Base-by-base conservation (phyloP, 2,329 filamentous ascomycete species). In the Penicillium sclerotigenum region DNA sequence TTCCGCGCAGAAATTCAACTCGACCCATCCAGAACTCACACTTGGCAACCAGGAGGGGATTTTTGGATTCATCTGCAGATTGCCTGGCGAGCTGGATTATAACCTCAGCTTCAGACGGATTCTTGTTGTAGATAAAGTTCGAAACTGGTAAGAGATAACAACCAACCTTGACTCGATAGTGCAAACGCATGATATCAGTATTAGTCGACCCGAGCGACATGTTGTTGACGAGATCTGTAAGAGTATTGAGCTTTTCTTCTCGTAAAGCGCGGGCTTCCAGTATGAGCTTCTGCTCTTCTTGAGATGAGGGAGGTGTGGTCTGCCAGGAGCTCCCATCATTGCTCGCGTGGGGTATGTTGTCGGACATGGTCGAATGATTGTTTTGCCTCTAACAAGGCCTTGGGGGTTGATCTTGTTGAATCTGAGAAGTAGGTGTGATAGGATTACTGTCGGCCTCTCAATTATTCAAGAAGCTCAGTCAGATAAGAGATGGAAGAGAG, bases 21-120 rank as follows among this genome's bases (percentile, higher is more conserved):
- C 64, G 59, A 10, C 66, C 67, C 49, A 67, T 52, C 68, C 68
- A 71, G 58, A 65, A 71, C 26, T 60, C 38, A 34, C 67, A 70
- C 34, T 56, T 58, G 9, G 60, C 64, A 20, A 61, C 42, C 1
- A 37, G 46, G 9, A 56, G 18, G 13, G 51, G 45, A 4, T 65
- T 22, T 0, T 56, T 22, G 9, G 36, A 34, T 28, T 47, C 28
- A 13, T 34, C 0, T n/a, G 64, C 59, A n/a, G 59, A 14, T 1
- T 45, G 5, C 1, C 64, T 31, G 11, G 61, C 60, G 11, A 57
- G 14, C 1, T 33, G 33, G 24, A 49, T 52, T 16, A 56, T 41
- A 3, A 20, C 4, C 13, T 57, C 59, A 2, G 64, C 65, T 6
- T 58, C 47, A 11, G 24, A 20, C 22, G 42, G 8, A 3, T 54